These are phyloP conservation scores for Pseudozyma thailandica DNA, from an alignment of 1,284 basidiomycete genomes.

Conservation along the genomic window DNA sequence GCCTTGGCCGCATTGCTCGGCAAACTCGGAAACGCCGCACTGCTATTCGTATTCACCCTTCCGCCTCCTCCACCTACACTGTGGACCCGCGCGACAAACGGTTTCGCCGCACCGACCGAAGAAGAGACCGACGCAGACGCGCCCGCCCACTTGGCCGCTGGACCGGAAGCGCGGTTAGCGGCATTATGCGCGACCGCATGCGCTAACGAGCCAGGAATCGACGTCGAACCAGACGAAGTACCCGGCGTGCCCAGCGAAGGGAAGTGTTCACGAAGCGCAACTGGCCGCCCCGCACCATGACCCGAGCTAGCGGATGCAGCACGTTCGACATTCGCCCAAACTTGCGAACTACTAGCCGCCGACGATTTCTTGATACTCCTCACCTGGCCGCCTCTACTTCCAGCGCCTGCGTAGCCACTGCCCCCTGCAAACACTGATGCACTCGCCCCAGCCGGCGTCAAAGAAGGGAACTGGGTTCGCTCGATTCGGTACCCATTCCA, in stretches of 20 bases:
- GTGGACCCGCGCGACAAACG: slow-evolving; percentile 33
- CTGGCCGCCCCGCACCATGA: slow-evolving; percentile 33
- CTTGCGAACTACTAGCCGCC: slow-evolving; percentile 74
- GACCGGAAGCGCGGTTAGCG: slow-evolving; percentile 5
- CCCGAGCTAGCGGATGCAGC: slow-evolving; percentile 72
- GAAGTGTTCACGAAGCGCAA: slow-evolving; percentile 47
- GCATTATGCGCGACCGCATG: slow-evolving; percentile 42
- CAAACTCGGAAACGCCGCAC: slow-evolving; percentile 53
- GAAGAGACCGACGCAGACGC: slow-evolving; percentile 1
- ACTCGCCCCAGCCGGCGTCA: slow-evolving; percentile 4
- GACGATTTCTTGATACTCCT: slow-evolving; percentile 81
- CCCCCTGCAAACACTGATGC: background rate
- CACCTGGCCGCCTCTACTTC: slow-evolving; percentile 72
- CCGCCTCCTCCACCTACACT: background rate
- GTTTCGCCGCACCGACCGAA: slow-evolving; percentile 11
- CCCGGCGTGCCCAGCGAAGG: slow-evolving; percentile 37
- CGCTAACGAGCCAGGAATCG: slow-evolving; percentile 55
- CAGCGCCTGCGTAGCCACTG: slow-evolving; percentile 19
- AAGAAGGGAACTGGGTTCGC: slow-evolving; percentile 71
- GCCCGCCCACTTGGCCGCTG: slow-evolving; percentile 15
- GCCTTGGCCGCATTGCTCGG: slow-evolving; percentile 50
- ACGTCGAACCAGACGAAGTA: slow-evolving; percentile 2
- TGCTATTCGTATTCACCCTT: slow-evolving; percentile 28
- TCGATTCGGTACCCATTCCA: slow-evolving; percentile 87
- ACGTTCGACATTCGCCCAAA: slow-evolving; percentile 87